These are phyloP conservation scores for Camelina neglecta DNA, from an alignment of 345 rosid genomes.

Conservation along the genomic window DNA sequence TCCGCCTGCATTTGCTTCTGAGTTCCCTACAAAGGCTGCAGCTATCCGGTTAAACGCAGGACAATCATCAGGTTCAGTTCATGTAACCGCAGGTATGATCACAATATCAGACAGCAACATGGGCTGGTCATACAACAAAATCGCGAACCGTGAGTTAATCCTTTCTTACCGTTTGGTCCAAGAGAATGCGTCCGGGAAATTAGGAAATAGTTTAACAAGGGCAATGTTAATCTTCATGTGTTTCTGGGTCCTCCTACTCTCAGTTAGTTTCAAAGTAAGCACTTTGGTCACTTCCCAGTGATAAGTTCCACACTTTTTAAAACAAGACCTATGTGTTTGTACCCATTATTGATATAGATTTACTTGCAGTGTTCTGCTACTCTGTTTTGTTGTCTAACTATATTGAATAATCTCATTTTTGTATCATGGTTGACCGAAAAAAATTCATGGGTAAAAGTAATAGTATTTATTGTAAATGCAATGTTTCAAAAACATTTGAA, in stretches of 20 bases:
- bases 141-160: slow-evolving; percentile 56
- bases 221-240: slow-evolving; percentile 57
- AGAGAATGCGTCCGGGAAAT: slow-evolving; percentile 51
- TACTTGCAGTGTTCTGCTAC: slow-evolving; percentile 11
- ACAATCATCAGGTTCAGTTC: slow-evolving; percentile 74
- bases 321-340: slow-evolving; percentile 1
- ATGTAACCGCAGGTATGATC: slow-evolving; percentile 78
- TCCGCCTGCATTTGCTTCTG: slow-evolving; percentile 75
- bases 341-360: slow-evolving; percentile 20
- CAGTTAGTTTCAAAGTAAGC: slow-evolving; percentile 67
- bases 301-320: background rate
- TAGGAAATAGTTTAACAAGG: slow-evolving; percentile 47
- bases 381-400: background rate
- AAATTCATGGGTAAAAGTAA: background rate
- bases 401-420: background rate
- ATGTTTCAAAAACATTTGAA: background rate
- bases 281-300: slow-evolving; percentile 60
- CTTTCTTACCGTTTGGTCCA: slow-evolving; percentile 59
- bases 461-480: background rate
- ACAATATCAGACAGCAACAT: slow-evolving; percentile 62
- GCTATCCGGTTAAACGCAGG: slow-evolving; percentile 57
- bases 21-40: slow-evolving; percentile 70
- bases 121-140: slow-evolving; percentile 70
- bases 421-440: background rate
- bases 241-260: slow-evolving; percentile 67